A percentile compares a stretch with the other conserved stretches of the same genome.
Evolutionary conservation across 768 basidiomycete genomes (phyloP).

Genomic region (Dioszegia hungarica): DNA sequence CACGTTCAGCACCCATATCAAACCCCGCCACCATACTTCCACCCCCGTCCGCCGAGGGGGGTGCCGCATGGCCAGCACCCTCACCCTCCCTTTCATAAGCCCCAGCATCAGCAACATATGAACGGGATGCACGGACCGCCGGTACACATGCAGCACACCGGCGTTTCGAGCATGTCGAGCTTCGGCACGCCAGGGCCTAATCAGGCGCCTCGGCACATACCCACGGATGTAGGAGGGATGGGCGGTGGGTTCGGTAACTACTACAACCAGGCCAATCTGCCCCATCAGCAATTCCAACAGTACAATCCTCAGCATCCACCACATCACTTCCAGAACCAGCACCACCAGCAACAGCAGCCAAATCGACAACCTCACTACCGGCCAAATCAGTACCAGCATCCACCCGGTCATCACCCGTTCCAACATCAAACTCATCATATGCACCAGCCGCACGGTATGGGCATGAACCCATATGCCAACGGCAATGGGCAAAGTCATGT

Average conservation of each 20-base stretch:
- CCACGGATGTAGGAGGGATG: no score
- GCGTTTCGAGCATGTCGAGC: slow-evolving; percentile 22
- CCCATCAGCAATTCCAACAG: no score
- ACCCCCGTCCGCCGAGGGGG: no score
- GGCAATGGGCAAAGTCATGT: slow-evolving; percentile 25
- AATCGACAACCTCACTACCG: neutral
- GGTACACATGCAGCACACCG: slow-evolving; percentile 18
- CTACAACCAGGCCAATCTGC: no score
- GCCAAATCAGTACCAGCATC: neutral
- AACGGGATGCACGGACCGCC: slow-evolving; percentile 7
- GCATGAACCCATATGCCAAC: neutral
- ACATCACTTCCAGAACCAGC: neutral
- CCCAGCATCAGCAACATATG: slow-evolving; percentile 21
- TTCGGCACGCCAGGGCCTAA: neutral
- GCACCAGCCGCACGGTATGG: neutral
- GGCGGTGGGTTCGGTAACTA: no score
- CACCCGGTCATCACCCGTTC: neutral
- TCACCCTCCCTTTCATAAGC: no score
- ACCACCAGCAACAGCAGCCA: neutral
- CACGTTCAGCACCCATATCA: slow-evolving; percentile 41
- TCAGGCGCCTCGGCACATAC: neutral
- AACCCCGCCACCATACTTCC: slow-evolving; percentile 29
- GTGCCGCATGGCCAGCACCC: no score
- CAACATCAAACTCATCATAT: slow-evolving; percentile 6
- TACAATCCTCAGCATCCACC: neutral